These are phyloP conservation scores for Berberis vulgaris DNA, from an alignment of 164 flowering plant species.

Conservation along the genomic window DNA sequence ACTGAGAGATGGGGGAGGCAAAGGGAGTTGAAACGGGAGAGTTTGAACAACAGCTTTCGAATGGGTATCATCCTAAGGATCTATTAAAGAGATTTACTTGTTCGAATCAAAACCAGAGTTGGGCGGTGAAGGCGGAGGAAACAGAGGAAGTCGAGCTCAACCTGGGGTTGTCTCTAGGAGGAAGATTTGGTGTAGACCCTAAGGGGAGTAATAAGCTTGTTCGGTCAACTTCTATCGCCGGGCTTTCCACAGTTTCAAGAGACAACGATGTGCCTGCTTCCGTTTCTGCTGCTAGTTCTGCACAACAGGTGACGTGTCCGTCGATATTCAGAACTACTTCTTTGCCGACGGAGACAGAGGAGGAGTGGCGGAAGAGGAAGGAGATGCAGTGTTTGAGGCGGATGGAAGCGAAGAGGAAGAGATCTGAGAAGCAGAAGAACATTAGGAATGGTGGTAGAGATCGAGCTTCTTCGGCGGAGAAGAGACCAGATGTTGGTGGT, in stretches of 20 bases:
- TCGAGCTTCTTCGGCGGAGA: constrained; percentile 1
- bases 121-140: constrained; percentile 12
- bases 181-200: constrained; percentile 78
- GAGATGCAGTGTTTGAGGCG: constrained; percentile 71
- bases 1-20: constrained; percentile 21
- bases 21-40: constrained; percentile 14
- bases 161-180: constrained; percentile 85
- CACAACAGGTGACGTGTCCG: not conserved
- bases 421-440: constrained; percentile 64
- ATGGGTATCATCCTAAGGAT: constrained; percentile 52
- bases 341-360: constrained; percentile 78
- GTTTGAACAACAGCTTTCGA: constrained; percentile 31
- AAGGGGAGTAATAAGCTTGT: constrained; percentile 21
- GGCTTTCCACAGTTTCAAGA: constrained; percentile 27
- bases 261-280: constrained; percentile 23
- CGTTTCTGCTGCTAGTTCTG: constrained; percentile 15
- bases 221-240: constrained; percentile 67
- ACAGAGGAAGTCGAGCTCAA: constrained; percentile 59
- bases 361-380: constrained; percentile 81
- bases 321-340: constrained; percentile 50
- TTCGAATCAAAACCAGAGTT: constrained; percentile 6
- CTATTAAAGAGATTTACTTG: constrained; percentile 55
- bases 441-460: constrained; percentile 15
- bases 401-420: constrained; percentile 76
- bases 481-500: not conserved